These are phyloP conservation scores for Camellia granthamiana DNA, from an alignment of 148 eudicot species.

Conservation along the genomic window DNA sequence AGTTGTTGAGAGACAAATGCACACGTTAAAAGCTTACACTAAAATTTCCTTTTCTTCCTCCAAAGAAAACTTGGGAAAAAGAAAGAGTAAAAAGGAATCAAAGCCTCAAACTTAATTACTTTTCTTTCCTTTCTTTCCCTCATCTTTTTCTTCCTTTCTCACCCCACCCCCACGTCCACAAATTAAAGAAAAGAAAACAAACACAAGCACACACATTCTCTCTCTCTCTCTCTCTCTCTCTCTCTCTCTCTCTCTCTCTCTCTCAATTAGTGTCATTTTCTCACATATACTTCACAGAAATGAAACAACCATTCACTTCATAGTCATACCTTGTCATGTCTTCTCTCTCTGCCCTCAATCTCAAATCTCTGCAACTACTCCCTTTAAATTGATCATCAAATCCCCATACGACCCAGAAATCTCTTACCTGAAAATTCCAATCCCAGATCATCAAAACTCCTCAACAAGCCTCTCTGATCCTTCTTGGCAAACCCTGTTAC, in stretches of 20 bases:
- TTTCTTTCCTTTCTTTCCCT: conserved; percentile 14
- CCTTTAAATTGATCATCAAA: conserved; percentile 26
- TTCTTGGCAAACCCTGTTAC: background rate
- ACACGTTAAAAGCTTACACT: conserved; percentile 28
- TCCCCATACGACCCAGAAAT: conserved; percentile 24
- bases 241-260: conserved; percentile 12
- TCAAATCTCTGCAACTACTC: conserved; percentile 46
- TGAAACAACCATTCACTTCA: conserved; percentile 62
- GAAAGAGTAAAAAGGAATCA: conserved; percentile 21
- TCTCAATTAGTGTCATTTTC: conserved; percentile 72
- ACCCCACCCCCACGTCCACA: conserved; percentile 64
- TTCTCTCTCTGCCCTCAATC: conserved; percentile 30
- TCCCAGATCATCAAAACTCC: conserved; percentile 15
- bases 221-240: too few species aligned
- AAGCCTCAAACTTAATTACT: background rate
- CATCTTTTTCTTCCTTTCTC: conserved; percentile 18
- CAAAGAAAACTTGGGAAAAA: conserved; percentile 3
- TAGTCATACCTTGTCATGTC: conserved; percentile 44
- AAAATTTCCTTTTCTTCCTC: conserved; percentile 20
- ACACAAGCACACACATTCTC: background rate
- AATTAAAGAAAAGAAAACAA: background rate
- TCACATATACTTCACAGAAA: conserved; percentile 85
- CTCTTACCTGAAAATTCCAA: background rate
- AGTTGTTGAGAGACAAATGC: conserved; percentile 22
- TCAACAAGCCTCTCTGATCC: conserved; percentile 6